Percentiles rank a stretch among this genome's conserved stretches.
These are phyloP conservation scores for Saprolegnia diclina DNA, from an alignment of 352 stramenopile species.

Conservation along the genomic window DNA sequence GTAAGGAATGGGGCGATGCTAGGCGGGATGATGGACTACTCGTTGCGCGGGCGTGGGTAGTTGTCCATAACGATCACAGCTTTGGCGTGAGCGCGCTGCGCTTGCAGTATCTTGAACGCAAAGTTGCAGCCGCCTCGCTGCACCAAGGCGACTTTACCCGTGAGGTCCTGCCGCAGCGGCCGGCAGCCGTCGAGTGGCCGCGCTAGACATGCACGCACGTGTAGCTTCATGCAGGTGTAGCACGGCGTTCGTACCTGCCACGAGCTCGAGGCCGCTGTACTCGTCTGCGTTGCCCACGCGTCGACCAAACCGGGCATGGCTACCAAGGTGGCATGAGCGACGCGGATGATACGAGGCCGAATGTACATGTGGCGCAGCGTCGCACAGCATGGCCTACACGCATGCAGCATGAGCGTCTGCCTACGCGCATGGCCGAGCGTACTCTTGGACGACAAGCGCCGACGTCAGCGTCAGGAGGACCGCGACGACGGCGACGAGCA, in stretches of 20 bases:
- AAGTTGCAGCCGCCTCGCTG: constrained; percentile 21
- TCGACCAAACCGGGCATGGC: constrained; percentile 4
- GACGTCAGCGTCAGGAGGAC: not conserved
- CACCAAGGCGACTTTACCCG: constrained; percentile 16
- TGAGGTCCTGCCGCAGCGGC: constrained; percentile 1
- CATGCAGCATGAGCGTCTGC: not conserved
- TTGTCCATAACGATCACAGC: constrained; percentile 20
- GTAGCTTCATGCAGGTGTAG: not conserved
- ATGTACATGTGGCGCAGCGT: constrained; percentile 13
- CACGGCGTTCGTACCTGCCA: not conserved
- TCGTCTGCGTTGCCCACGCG: constrained; percentile 4
- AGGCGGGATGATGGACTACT: not conserved
- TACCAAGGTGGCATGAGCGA: not conserved
- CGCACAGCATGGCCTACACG: constrained; percentile 11
- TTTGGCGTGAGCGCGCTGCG: constrained; percentile 9
- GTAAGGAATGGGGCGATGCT: not conserved
- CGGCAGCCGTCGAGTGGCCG: constrained; percentile 7
- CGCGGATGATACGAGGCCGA: not conserved
- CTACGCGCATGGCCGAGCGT: not conserved
- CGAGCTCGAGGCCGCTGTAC: constrained; percentile 8
- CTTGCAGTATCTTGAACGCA: constrained; percentile 17
- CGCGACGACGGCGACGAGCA: not conserved
- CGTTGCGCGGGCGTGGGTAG: not conserved
- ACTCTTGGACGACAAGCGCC: not conserved
- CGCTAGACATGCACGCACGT: not conserved